phyloP scores from a whole-genome alignment of 2,329 filamentous ascomycete genomes.

The Ophiobolus disseminans region DNA sequence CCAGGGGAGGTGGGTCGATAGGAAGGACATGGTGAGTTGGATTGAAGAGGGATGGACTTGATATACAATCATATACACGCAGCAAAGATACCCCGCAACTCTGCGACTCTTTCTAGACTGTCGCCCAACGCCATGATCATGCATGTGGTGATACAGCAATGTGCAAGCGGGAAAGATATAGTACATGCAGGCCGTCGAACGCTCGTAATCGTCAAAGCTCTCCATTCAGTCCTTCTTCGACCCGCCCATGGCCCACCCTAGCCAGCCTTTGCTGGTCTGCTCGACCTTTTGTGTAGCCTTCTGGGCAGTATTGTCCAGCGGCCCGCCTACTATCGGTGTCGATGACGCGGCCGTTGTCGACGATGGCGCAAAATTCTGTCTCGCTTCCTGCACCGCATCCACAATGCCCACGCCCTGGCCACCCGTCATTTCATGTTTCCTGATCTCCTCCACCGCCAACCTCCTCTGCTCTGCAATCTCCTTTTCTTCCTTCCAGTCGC shows the following conservation, averaged over 20 bases:
- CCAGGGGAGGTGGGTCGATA: slow-evolving; percentile 45
- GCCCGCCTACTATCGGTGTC: slow-evolving; percentile 51
- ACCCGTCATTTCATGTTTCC: slow-evolving; percentile 33
- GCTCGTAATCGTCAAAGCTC: background rate
- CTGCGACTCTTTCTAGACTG: slow-evolving; percentile 26
- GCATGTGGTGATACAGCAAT: slow-evolving; percentile 42
- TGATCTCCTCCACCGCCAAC: slow-evolving; percentile 40
- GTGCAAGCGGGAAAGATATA: slow-evolving; percentile 44
- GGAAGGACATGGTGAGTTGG: slow-evolving; percentile 6
- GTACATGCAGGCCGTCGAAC: slow-evolving; percentile 31
- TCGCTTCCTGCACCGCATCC: slow-evolving; percentile 44
- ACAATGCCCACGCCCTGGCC: slow-evolving; percentile 31
- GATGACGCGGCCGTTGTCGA: slow-evolving; percentile 28
- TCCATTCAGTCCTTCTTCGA: slow-evolving; percentile 40
- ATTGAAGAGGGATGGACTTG: slow-evolving; percentile 7
- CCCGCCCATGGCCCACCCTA: slow-evolving; percentile 53
- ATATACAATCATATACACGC: slow-evolving; percentile 35
- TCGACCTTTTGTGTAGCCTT: slow-evolving; percentile 46
- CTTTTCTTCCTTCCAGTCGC: slow-evolving; percentile 49
- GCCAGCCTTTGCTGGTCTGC: slow-evolving; percentile 54
- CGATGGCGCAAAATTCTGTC: slow-evolving; percentile 32
- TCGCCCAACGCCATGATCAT: slow-evolving; percentile 42
- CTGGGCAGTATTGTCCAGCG: slow-evolving; percentile 56
- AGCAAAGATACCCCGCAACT: slow-evolving; percentile 37
- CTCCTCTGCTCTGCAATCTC: slow-evolving; percentile 43